phyloP scores from a whole-genome alignment of 2,329 filamentous ascomycete genomes.

The Xylaria sp. region DNA sequence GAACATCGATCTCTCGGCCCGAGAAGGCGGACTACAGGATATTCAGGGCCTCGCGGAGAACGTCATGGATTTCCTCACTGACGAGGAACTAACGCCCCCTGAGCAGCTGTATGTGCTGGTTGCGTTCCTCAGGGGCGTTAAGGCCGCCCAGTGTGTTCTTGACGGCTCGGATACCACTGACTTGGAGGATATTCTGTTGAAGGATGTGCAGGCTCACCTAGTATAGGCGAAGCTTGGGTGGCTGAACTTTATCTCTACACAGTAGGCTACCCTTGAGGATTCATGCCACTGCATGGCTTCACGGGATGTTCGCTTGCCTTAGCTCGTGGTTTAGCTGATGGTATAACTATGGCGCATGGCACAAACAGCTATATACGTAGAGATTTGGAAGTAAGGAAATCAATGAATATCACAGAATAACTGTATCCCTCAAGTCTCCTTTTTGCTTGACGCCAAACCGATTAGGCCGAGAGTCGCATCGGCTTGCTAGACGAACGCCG shows the following conservation, averaged over 20 bases:
- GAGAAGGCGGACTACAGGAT: conserved; percentile 21
- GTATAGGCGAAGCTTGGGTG: background rate
- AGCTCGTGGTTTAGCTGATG: no score
- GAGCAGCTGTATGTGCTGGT: conserved; percentile 26
- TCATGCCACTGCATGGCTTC: background rate
- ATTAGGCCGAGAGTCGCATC: no score
- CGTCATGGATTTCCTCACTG: conserved; percentile 23
- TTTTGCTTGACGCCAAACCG: no score
- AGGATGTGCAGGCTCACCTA: conserved; percentile 25
- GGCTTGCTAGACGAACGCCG: no score
- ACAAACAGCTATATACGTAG: no score
- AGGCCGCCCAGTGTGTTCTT: conserved; percentile 19
- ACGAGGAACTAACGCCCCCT: conserved; percentile 24
- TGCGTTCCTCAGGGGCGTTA: conserved; percentile 24
- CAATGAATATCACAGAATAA: no score
- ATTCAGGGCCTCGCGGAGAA: conserved; percentile 23
- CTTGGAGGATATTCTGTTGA: conserved; percentile 19
- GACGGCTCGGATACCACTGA: conserved; percentile 16
- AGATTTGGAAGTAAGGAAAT: no score
- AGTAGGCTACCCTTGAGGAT: background rate
- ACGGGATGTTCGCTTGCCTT: no score
- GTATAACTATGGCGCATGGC: no score
- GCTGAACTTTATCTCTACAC: background rate
- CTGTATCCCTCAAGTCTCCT: no score
- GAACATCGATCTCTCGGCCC: conserved; percentile 27